Percentiles rank a stretch among this genome's conserved stretches.
Evolutionary conservation across 2,329 filamentous ascomycete species (phyloP).

Genomic region (Cryphonectria parasitica): DNA sequence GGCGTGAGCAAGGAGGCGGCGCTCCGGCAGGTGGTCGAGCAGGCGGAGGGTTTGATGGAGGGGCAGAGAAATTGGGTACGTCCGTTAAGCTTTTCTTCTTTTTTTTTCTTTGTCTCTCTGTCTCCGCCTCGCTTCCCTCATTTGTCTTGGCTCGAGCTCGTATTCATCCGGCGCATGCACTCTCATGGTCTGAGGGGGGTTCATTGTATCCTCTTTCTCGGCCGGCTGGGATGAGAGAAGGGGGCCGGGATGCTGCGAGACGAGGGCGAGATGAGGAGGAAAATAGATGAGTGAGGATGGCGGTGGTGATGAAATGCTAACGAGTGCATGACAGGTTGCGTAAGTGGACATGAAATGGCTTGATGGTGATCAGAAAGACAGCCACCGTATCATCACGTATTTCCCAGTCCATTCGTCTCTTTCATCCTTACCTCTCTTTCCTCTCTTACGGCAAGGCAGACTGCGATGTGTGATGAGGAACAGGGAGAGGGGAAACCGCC

Average conservation of each 20-base stretch:
- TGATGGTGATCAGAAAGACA: not conserved
- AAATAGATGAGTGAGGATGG: not conserved
- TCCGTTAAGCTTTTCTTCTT: slow-evolving; percentile 30
- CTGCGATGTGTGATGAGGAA: not conserved
- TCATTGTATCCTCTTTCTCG: too few species aligned
- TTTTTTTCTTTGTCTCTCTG: too few species aligned
- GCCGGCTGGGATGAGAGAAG: too few species aligned
- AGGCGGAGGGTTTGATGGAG: slow-evolving; percentile 70
- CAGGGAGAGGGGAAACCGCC: too few species aligned
- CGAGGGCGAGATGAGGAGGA: not conserved
- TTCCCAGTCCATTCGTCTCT: not conserved
- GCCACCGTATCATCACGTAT: not conserved
- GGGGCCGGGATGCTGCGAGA: not conserved
- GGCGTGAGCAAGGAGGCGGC: slow-evolving; percentile 72
- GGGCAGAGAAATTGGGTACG: slow-evolving; percentile 80
- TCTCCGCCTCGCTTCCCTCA: not conserved
- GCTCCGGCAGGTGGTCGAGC: slow-evolving; percentile 73
- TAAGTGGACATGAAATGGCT: slow-evolving; percentile 6
- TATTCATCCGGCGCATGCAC: too few species aligned
- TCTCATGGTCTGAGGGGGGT: too few species aligned
- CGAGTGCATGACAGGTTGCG: slow-evolving; percentile 13
- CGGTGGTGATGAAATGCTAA: not conserved
- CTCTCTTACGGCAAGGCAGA: not conserved
- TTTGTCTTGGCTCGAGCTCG: not conserved
- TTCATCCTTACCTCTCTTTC: too few species aligned